Evolutionary conservation across 495 filamentous ascomycete species (phyloP), one percentile per base, ranked within the genome.

Genomic region (Annulohypoxylon bovei): DNA sequence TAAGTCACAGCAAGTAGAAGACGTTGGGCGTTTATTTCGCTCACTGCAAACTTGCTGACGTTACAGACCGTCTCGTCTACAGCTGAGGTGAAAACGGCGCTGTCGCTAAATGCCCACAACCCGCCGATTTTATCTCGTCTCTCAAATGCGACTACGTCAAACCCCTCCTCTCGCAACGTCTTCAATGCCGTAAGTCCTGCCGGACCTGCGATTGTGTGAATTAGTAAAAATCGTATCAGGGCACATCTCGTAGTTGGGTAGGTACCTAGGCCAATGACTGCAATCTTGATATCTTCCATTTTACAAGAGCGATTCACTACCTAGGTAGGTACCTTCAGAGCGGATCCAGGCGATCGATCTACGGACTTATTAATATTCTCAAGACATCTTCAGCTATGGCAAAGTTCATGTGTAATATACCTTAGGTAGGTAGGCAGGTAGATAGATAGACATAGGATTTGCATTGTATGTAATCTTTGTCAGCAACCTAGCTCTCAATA

Each of bases 181-280:
- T 71, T 77, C 14, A 71, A 53, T 8, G 66, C 63, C 3, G 66
- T 59, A 12, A 72, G 30, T 54, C 75, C 70, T 30, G 59, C 58
- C 3, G 61, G 52, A 16, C 73, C 67, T 73, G 49, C 20, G 14
- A 50, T 40, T 2, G 32, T 14, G 32, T n/a, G 2, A 33, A n/a
- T 65, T 56, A 65, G 50, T 28, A 37, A 8, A 4, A 7, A 7
- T 65, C 16, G 3, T 27, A 3, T 3, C 1, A 6, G 50, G 7
- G 11, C 23, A 22, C 11, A 40, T 35, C 22, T 8, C 3, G 1
- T 16, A 39, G 18, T 25, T 20, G 11, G 9, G 22, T 50, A 72
- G 9, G 22, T 50, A 72, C 70, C 70, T n/a, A 72, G 20, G 1
- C 64, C 65, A 46, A 72, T 25, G n/a, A 72, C 54, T 33, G 59